A percentile compares a stretch with the other conserved stretches of the same genome.
Conservation (phyloP, 116 monocot genomes). For the Iris pallida region DNA sequence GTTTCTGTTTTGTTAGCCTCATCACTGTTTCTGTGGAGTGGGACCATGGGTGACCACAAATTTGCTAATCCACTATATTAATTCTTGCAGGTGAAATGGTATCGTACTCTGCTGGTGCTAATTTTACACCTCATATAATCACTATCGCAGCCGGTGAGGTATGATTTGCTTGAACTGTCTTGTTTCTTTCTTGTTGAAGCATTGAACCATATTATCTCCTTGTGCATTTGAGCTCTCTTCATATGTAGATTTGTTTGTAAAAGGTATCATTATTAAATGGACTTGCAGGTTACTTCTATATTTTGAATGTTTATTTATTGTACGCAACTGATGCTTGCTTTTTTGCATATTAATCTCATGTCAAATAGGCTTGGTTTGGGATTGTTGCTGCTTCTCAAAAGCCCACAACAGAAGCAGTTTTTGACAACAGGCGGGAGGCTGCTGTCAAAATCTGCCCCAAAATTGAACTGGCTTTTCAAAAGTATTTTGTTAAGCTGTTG, state of each 20-base stretch:
- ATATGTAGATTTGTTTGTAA: not conserved
- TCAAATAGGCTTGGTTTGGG: not conserved
- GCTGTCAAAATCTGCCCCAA: no score
- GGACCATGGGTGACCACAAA: not conserved
- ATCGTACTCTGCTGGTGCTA: conserved; percentile 39
- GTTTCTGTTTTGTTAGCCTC: not conserved
- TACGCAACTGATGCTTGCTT: not conserved
- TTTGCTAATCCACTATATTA: not conserved
- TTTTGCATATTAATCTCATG: not conserved
- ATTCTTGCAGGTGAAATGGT: conserved; percentile 42
- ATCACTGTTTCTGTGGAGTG: not conserved
- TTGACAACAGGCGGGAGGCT: no score
- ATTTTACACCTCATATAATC: conserved; percentile 58
- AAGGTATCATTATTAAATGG: not conserved
- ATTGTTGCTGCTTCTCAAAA: no score
- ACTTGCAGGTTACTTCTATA: not conserved
- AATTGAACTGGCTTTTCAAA: no score
- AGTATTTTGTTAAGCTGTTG: no score
- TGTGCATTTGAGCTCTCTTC: no score
- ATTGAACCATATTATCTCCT: no score
- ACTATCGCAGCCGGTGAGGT: conserved; percentile 57
- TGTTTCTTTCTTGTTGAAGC: not conserved
- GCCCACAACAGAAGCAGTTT: no score
- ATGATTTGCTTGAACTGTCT: conserved; percentile 6
- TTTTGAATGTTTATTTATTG: not conserved